A percentile compares a stretch with the other conserved stretches of the same genome.
phyloP scores from a whole-genome alignment of 352 stramenopile genomes.

The Globisporangium abappressorium region DNA sequence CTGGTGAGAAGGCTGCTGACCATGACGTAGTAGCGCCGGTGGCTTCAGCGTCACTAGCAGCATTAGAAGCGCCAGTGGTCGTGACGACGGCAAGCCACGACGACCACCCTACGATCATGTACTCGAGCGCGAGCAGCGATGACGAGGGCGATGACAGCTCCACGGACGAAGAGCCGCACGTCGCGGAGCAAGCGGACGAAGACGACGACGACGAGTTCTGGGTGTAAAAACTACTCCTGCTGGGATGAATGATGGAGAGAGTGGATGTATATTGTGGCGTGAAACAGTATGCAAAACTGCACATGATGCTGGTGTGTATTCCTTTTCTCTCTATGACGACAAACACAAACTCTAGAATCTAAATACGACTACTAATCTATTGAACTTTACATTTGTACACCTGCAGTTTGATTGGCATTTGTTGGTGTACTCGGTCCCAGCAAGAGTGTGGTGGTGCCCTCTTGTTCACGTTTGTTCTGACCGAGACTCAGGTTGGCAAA shows the following conservation, averaged over 20 bases:
- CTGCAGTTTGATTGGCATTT: background rate
- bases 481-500: background rate
- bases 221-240: background rate
- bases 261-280: background rate
- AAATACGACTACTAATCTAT: conserved; percentile 3
- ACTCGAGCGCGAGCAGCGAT: conserved; percentile 11
- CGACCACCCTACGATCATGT: background rate
- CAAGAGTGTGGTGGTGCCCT: background rate
- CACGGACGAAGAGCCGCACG: conserved; percentile 10
- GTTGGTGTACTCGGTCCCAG: background rate
- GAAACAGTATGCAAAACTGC: background rate
- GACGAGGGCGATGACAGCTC: conserved; percentile 12
- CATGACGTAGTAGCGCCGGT: background rate
- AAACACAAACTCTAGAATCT: conserved; percentile 4
- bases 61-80: background rate
- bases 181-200: background rate
- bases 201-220: conserved; percentile 17
- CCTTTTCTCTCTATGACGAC: background rate
- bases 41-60: background rate
- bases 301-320: background rate
- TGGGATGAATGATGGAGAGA: background rate
- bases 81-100: background rate
- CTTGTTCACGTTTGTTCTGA: background rate
- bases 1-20: background rate
- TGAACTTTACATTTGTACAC: background rate